Evolutionary conservation across 2,329 filamentous ascomycete genomes (phyloP).

Genomic region (Ophiostoma sp.): DNA sequence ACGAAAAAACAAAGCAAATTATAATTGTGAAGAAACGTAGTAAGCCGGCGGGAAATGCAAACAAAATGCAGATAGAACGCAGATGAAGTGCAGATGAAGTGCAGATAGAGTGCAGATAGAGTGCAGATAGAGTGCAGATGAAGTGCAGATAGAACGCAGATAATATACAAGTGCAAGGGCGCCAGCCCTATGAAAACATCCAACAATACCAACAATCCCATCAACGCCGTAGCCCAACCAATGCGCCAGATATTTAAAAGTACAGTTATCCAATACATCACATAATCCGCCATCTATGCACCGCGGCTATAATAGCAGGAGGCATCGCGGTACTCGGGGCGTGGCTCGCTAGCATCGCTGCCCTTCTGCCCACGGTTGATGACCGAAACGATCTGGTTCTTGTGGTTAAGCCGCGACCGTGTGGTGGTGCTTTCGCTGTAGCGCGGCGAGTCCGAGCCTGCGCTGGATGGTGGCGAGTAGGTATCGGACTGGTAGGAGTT

Average conservation of each 20-base stretch:
- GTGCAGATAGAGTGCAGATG: background rate
- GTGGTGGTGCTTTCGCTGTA: background rate
- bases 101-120: background rate
- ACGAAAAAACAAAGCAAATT: no score
- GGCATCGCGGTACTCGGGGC: conserved; percentile 20
- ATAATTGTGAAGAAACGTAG: no score
- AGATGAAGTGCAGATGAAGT: no score
- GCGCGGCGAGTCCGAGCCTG: background rate
- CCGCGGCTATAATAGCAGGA: conserved; percentile 21
- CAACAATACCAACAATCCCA: background rate
- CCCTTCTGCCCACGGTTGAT: conserved; percentile 22
- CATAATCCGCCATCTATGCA: background rate
- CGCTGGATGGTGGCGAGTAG: background rate
- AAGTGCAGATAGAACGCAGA: background rate
- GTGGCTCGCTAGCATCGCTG: conserved; percentile 18
- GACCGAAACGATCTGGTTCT: conserved; percentile 20
- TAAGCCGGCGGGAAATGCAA: no score
- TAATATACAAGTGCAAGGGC: background rate
- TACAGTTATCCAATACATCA: background rate
- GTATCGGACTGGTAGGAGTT: background rate
- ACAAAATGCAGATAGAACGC: no score
- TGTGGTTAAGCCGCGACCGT: conserved; percentile 18
- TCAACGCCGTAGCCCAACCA: background rate
- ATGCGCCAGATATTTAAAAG: background rate
- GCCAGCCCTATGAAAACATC: background rate